These are phyloP conservation scores for Suillus lakei DNA, from an alignment of 768 basidiomycete genomes.

Conservation along the genomic window DNA sequence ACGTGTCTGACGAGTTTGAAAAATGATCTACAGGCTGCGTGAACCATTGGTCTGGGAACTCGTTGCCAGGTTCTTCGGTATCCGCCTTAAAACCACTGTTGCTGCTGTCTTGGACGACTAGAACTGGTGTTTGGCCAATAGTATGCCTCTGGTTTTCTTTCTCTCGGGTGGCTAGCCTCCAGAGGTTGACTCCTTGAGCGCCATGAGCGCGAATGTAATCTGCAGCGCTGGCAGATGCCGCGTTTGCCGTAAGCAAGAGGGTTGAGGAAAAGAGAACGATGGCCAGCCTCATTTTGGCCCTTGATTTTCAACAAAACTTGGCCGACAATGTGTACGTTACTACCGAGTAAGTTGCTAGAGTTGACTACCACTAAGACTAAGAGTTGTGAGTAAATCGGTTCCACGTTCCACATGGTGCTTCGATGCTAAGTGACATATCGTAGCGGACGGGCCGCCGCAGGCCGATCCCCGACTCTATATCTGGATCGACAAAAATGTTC, in stretches of 20 bases:
- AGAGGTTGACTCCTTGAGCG: slow-evolving; percentile 68
- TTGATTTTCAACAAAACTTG: neutral
- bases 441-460: neutral
- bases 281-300: neutral
- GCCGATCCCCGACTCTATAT: neutral
- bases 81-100: slow-evolving; percentile 16
- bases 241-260: slow-evolving; percentile 1
- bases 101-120: slow-evolving; percentile 26
- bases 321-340: neutral
- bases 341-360: neutral
- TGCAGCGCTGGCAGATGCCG: neutral
- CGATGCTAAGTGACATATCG: neutral
- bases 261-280: neutral
- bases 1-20: slow-evolving; percentile 59
- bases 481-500: neutral
- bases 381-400: neutral
- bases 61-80: slow-evolving; percentile 25
- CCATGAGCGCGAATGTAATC: slow-evolving; percentile 21
- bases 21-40: slow-evolving; percentile 89
- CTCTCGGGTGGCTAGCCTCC: slow-evolving; percentile 49
- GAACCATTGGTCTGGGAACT: slow-evolving; percentile 72
- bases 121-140: slow-evolving; percentile 17
- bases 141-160: slow-evolving; percentile 21
- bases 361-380: neutral
- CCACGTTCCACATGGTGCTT: neutral